These are phyloP conservation scores for Hamamelis virginiana DNA, from an alignment of 164 flowering plant species.

Conservation along the genomic window DNA sequence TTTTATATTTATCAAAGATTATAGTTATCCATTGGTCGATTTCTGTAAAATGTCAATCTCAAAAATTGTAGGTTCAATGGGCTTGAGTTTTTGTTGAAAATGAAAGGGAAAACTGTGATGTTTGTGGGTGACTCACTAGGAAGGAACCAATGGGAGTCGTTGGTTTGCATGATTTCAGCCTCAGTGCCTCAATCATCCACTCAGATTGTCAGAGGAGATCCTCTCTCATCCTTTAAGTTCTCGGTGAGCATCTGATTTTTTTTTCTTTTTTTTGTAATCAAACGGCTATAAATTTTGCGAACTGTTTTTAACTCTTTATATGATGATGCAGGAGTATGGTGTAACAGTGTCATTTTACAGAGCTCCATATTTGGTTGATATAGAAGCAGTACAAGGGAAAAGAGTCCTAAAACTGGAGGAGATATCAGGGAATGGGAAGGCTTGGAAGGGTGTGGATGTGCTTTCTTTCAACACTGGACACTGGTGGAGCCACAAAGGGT, in stretches of 20 bases:
- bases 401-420: slow-evolving; percentile 55
- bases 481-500: slow-evolving; percentile 74
- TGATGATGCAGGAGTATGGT: slow-evolving; percentile 70
- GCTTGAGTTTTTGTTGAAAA: slow-evolving; percentile 52
- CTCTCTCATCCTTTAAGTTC: slow-evolving; percentile 76
- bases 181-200: slow-evolving; percentile 49
- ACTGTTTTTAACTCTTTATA: too few species aligned
- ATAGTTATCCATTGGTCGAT: too few species aligned
- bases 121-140: slow-evolving; percentile 94
- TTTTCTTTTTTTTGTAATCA: too few species aligned
- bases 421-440: slow-evolving; percentile 46
- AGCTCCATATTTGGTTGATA: slow-evolving; percentile 70
- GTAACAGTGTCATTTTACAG: slow-evolving; percentile 47
- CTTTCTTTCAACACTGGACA: slow-evolving; percentile 70
- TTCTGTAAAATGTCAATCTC: too few species aligned
- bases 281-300: too few species aligned
- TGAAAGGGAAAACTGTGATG: slow-evolving; percentile 81
- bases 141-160: slow-evolving; percentile 90
- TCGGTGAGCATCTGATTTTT: slow-evolving; percentile 41
- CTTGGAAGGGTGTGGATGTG: slow-evolving; percentile 57
- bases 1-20: too few species aligned
- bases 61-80: slow-evolving; percentile 85
- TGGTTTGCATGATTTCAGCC: slow-evolving; percentile 71
- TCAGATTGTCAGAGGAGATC: slow-evolving; percentile 63
- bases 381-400: slow-evolving; percentile 51